Percentiles rank a stretch among this genome's conserved stretches.
These are phyloP conservation scores for Sutorius eximius DNA, from an alignment of 1,284 basidiomycete species.

Conservation along the genomic window DNA sequence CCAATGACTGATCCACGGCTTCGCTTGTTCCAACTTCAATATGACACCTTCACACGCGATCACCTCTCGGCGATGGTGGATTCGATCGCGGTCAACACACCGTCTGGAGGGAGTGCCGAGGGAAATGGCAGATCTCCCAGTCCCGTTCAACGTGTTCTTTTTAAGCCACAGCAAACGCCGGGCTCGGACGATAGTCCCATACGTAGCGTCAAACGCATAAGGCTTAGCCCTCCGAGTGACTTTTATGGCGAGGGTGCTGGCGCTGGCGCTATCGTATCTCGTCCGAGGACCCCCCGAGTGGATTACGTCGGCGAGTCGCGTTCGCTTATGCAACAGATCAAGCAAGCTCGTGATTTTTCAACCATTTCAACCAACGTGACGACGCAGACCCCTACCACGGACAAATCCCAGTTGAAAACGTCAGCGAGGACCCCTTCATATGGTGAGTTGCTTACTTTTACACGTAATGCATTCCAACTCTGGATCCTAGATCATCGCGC, in stretches of 20 bases:
- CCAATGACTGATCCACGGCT: constrained; percentile 71
- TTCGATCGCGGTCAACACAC: constrained; percentile 79
- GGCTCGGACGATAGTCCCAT: constrained; percentile 46
- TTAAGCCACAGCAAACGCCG: constrained; percentile 44
- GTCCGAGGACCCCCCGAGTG: constrained; percentile 46
- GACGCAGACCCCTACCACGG: constrained; percentile 20
- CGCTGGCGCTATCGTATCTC: constrained; percentile 47
- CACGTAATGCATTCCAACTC: not conserved
- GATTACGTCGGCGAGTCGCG: constrained; percentile 74
- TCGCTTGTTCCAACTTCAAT: constrained; percentile 86
- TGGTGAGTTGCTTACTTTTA: constrained; percentile 15
- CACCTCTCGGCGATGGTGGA: constrained; percentile 91
- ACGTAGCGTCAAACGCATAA: constrained; percentile 74
- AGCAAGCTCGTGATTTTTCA: constrained; percentile 70
- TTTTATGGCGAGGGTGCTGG: constrained; percentile 49
- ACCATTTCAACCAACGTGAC: constrained; percentile 63
- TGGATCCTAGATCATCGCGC: constrained; percentile 12
- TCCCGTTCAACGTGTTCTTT: constrained; percentile 41
- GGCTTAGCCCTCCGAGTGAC: constrained; percentile 62
- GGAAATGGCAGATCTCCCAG: constrained; percentile 46
- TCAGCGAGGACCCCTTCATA: not conserved
- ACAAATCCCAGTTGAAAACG: constrained; percentile 11
- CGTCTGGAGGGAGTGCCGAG: constrained; percentile 50
- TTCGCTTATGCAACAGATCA: constrained; percentile 74
- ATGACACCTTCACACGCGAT: constrained; percentile 91